Evolutionary conservation across 2,329 filamentous ascomycete species (phyloP).

Genomic region (Rosellinia necatrix): DNA sequence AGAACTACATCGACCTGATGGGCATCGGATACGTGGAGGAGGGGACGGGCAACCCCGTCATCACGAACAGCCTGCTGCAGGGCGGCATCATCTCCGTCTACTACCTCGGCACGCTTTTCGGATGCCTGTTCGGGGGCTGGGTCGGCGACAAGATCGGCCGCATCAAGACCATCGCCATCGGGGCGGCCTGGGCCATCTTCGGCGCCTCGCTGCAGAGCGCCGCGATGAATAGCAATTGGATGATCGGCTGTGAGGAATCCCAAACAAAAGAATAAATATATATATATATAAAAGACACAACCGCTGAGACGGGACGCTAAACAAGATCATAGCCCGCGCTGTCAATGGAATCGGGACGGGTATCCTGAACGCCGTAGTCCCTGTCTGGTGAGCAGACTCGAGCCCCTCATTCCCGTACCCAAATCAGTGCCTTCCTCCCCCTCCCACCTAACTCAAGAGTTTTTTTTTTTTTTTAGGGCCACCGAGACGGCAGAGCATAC

Average conservation of each 20-base stretch:
- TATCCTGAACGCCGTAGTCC: slow-evolving; percentile 71
- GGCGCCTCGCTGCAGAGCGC: slow-evolving; percentile 69
- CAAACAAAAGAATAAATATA: too few relatives aligned
- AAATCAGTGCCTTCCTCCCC: too few relatives aligned
- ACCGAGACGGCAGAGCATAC: slow-evolving; percentile 72
- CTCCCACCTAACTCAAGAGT: too few relatives aligned
- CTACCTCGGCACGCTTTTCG: slow-evolving; percentile 66
- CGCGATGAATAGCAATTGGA: slow-evolving; percentile 69
- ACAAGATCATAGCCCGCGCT: slow-evolving; percentile 51
- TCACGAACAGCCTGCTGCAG: slow-evolving; percentile 64
- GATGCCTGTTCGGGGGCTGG: slow-evolving; percentile 66
- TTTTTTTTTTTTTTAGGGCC: slow-evolving; percentile 51
- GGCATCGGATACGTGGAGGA: slow-evolving; percentile 63
- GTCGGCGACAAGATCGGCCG: slow-evolving; percentile 66
- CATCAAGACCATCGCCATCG: slow-evolving; percentile 66
- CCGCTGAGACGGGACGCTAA: slow-evolving; percentile 5
- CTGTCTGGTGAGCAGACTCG: slow-evolving; percentile 55
- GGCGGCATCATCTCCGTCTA: slow-evolving; percentile 63
- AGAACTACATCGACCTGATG: slow-evolving; percentile 68
- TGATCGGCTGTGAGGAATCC: slow-evolving; percentile 62
- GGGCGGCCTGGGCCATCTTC: slow-evolving; percentile 60
- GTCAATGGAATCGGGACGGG: slow-evolving; percentile 71
- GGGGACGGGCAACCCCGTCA: slow-evolving; percentile 52
- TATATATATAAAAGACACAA: too few relatives aligned
- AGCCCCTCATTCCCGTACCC: too few relatives aligned